Evolutionary conservation across 768 basidiomycete species (phyloP), one percentile per base, ranked within the genome.

Genomic region (Phylloporus sp.): DNA sequence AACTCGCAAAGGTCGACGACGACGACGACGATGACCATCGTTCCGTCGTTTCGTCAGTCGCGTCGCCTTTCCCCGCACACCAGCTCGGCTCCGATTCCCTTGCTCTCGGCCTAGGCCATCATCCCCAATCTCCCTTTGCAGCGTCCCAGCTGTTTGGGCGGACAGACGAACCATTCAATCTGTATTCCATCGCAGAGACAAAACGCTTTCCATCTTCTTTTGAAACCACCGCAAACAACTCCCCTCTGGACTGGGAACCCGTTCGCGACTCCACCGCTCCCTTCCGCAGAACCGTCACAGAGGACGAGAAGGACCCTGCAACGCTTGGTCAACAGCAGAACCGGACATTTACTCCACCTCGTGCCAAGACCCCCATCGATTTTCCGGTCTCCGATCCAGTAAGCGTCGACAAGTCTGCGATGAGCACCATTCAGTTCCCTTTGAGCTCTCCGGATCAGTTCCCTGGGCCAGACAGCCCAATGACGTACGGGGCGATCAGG

Each of bases 11-110:
- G 52, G 90, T 85, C 6, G 86, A 87, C 42, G 84, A 88, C 42
- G 90, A 94, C 42, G 90, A 95, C 45, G 91, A 96, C 37, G 93
- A 95, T 42, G 89, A 91, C 56, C 79, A 79, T 27, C 82, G 88
- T 40, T 92, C 90, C 6, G 73, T 94, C 45, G 72, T 80, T 23
- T 93, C 91, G 3, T 81, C 81, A 17, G 71, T 75, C 4, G 75
- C 82, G 2, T 77, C 81, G 2, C 80, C 83, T 14, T 86, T 89
- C 52, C 82, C 88, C 33, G 81, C 85, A 13, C 86, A 90, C 55
- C 90, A 93, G 55, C 72, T 88, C 18, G 84, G 81, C 20, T 57
- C 71, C 24, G 75, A 75, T 43, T 62, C 66, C 37, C 63, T 67
- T 29, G 53, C 61, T 7, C 63, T 68, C 9, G 66, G 63, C 42